These are phyloP conservation scores for Bacidia rubella DNA, from an alignment of 495 filamentous ascomycete genomes.

Conservation along the genomic window DNA sequence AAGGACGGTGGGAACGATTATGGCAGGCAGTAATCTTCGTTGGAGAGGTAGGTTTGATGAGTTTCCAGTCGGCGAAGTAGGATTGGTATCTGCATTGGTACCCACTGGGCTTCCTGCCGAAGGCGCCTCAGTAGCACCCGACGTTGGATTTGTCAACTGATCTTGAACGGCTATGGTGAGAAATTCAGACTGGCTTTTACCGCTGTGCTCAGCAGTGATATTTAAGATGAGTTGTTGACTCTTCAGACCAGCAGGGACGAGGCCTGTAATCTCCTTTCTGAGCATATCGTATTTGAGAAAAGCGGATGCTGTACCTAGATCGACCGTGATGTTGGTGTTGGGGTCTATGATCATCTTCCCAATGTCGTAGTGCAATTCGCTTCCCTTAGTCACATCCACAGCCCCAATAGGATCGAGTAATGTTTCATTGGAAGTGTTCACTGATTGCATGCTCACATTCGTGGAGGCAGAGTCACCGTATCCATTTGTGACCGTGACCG, in stretches of 20 bases:
- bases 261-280: slow-evolving; percentile 45
- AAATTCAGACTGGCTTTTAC: slow-evolving; percentile 30
- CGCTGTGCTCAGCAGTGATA: slow-evolving; percentile 37
- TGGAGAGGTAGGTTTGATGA: background rate
- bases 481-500: slow-evolving; percentile 48
- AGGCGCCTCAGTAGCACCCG: slow-evolving; percentile 1
- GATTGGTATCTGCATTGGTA: slow-evolving; percentile 7
- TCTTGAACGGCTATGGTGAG: slow-evolving; percentile 38
- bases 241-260: slow-evolving; percentile 38
- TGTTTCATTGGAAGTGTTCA: slow-evolving; percentile 23
- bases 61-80: slow-evolving; percentile 14
- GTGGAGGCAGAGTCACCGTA: slow-evolving; percentile 51
- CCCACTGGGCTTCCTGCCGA: background rate
- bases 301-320: slow-evolving; percentile 34
- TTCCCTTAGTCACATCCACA: slow-evolving; percentile 46
- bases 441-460: slow-evolving; percentile 46
- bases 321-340: slow-evolving; percentile 40
- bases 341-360: slow-evolving; percentile 37
- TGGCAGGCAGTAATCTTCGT: background rate
- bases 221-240: slow-evolving; percentile 32
- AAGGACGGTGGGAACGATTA: background rate
- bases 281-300: slow-evolving; percentile 57
- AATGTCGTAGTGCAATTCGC: slow-evolving; percentile 51
- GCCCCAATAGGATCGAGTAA: slow-evolving; percentile 32
- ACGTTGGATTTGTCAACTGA: background rate